These are phyloP conservation scores for Amphichorda felina DNA, from an alignment of 2,329 filamentous ascomycete species.

Conservation along the genomic window DNA sequence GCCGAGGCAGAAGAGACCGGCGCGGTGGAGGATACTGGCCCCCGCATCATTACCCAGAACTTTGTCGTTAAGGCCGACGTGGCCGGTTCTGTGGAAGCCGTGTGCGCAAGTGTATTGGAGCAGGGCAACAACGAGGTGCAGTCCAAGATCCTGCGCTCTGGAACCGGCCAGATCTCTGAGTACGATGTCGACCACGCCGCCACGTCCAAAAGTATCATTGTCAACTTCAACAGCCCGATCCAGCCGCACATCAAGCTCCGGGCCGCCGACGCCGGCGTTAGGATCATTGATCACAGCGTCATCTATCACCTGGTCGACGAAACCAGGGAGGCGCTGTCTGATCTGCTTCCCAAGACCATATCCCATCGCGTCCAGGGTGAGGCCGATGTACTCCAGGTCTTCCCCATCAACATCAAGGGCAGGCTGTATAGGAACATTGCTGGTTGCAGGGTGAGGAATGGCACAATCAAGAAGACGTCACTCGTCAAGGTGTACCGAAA, in stretches of 20 bases:
- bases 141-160: constrained; percentile 63
- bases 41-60: constrained; percentile 46
- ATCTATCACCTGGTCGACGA: constrained; percentile 74
- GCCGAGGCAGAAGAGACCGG: constrained; percentile 21
- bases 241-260: constrained; percentile 55
- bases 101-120: constrained; percentile 62
- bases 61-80: constrained; percentile 92
- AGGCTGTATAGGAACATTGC: constrained; percentile 65
- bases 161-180: constrained; percentile 68
- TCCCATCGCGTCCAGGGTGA: constrained; percentile 69
- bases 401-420: constrained; percentile 71
- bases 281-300: constrained; percentile 74
- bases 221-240: constrained; percentile 75
- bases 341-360: constrained; percentile 55
- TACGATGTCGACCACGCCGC: constrained; percentile 84
- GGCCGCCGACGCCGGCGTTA: constrained; percentile 61
- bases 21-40: constrained; percentile 15
- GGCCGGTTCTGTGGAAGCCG: constrained; percentile 84
- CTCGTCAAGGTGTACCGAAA: constrained; percentile 62
- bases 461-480: constrained; percentile 49
- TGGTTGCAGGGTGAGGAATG: constrained; percentile 79
- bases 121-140: constrained; percentile 78
- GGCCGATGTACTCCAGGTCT: constrained; percentile 73
- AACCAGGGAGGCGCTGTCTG: constrained; percentile 55
- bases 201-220: constrained; percentile 60